Base-by-base conservation (phyloP, 2,329 filamentous ascomycete species). In the Fusarium succisae region DNA sequence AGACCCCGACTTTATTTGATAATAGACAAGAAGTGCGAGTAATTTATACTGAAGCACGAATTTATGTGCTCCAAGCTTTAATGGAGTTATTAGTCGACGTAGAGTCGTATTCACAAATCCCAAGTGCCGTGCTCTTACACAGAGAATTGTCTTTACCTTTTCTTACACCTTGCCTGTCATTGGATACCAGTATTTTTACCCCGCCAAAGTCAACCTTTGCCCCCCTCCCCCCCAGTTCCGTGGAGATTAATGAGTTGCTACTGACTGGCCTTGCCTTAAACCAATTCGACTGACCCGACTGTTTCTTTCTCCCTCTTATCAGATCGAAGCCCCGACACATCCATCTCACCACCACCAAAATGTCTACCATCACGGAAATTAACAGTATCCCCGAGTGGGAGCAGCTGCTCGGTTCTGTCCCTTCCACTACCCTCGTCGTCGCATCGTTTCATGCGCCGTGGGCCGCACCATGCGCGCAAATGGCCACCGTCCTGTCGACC, bases 401-500 rank as follows among this genome's bases (percentile, higher is more conserved):
- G 75, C 85, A 90, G 75, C 88, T 93, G 80, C 86, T 94, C 72
- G 86, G 87, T 72, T 87, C 90, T 47, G 87, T 95, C 20, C 89
- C 93, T 17, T 80, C 92, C 5, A 89, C 91, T 22, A 90, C 93
- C 22, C 90, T 98, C 69, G 88, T 96, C 72, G 88, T 98, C 80
- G 90, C 97, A 80, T 98, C 95, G 82, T 99, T 99, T 87, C 93
- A 98, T 83, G 95, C 96, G 26, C 93, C 95, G 75, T 99, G 96
- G 96, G 96, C 96, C 37, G 95, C 95, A 68, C 96, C 96, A 51
- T 98, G 96, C 87, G 91, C 93, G 73, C 95, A 98, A 84, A 98
- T 98, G 95, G 91, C 90, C 76, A 93, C 91, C 57, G 93, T 98
- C 77, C 90, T 99, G 74, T 88, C 90, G 80, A 93, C 94, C 28